Conservation (phyloP, 129 eudicot genomes). For the Arctium lappa region DNA sequence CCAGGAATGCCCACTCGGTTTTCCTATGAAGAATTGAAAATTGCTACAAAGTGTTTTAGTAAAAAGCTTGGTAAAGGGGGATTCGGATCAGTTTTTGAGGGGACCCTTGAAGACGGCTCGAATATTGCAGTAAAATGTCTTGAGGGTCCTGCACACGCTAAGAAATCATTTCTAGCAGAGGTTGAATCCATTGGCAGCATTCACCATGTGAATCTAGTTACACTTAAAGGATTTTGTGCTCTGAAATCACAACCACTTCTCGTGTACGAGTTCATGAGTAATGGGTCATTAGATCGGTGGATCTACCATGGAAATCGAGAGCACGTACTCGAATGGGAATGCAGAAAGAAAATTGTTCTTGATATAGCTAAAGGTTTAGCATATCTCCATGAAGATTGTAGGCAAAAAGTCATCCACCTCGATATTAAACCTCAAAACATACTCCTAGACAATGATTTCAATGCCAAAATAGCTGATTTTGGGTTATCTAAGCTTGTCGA, state of each 20-base stretch:
- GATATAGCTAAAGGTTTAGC: constrained; percentile 48
- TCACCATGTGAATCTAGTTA: constrained; percentile 39
- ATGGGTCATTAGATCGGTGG: constrained; percentile 38
- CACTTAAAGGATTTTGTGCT: constrained; percentile 39
- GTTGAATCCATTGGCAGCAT: constrained; percentile 40
- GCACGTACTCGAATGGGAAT: constrained; percentile 24
- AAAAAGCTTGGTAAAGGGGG: constrained; percentile 56
- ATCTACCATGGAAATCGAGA: constrained; percentile 21
- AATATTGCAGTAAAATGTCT: constrained; percentile 34
- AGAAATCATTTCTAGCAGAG: constrained; percentile 35
- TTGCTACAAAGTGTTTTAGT: constrained; percentile 35
- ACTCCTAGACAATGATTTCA: too few relatives aligned
- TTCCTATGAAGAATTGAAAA: constrained; percentile 33
- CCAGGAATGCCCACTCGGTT: constrained; percentile 34
- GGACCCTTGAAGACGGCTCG: constrained; percentile 10
- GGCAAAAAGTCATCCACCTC: too few relatives aligned
- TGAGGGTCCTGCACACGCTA: constrained; percentile 4
- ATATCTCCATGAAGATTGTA: constrained; percentile 38
- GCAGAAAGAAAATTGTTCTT: constrained; percentile 26
- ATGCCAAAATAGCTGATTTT: too few relatives aligned
- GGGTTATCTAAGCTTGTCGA: too few relatives aligned
- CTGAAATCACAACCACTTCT: constrained; percentile 27
- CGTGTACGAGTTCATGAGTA: constrained; percentile 36
- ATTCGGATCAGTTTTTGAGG: constrained; percentile 32
- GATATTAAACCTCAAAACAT: too few relatives aligned